Evolutionary conservation across 2,329 filamentous ascomycete species (phyloP), one percentile per base, ranked within the genome.

Genomic region (Arthrobotrys entomopaga): DNA sequence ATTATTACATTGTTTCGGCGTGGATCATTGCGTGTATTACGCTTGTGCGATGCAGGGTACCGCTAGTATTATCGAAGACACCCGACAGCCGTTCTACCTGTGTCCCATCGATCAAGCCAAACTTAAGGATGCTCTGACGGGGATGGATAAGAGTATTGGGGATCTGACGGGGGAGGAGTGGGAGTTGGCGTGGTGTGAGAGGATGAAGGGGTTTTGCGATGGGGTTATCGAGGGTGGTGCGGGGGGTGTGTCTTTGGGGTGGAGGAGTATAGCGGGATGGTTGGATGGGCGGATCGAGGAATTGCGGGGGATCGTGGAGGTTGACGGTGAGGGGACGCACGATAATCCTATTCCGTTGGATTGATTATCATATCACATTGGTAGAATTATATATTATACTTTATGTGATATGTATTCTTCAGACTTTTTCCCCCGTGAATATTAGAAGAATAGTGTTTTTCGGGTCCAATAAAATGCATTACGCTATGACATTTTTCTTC

Each of bases 21-120:
- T 91, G 13, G 88, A 80, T 6, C 89, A 91, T 78, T 91, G 89
- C 78, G 81, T 85, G 0, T 90, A 87, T 77, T 89, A 87, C 76
- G 87, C 88, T 0, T 90, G 88, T 76, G 82, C 84, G 1, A 89
- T 90, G 87, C 88, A 90, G 78, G 84, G 86, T 3, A 87, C 86
- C 0, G 84, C 85, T 0, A 82, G 84, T 0, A 81, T 89, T 43
- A 81, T 80, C 0, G 88, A 90, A 79, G 88, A 90, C 78, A 82
- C 84, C 1, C 81, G 87, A 48, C 87, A 90, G 78, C 87, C 88
- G 22, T 87, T 87, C 0, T 90, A 88, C 76, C 77, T 89, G 2
- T 90, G 88, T 76, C 86, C 85, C 0, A 82, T 90, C 0, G 88
- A 88, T 76, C 78, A 87, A 65, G 82, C 81, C 5, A 90, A 90